Evolutionary conservation across 768 basidiomycete species (phyloP).

Genomic region (Termitomyces sp.): DNA sequence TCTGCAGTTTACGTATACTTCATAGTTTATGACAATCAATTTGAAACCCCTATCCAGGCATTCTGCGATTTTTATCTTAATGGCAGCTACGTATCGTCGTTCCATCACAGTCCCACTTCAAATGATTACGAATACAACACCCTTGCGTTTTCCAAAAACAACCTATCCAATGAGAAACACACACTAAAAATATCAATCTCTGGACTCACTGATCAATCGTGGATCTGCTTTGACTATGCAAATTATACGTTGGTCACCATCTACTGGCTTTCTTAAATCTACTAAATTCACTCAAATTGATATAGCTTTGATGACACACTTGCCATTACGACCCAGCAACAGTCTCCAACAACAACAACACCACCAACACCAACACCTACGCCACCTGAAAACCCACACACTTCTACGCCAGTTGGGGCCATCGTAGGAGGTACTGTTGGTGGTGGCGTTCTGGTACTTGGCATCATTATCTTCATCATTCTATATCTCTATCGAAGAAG

Average conservation of each 20-base stretch:
- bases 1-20: slow-evolving; percentile 35
- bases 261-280: not conserved
- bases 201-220: slow-evolving; percentile 16
- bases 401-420: not conserved
- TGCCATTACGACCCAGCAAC: not conserved
- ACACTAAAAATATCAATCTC: slow-evolving; percentile 26
- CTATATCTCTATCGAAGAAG: not conserved
- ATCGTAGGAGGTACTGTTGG: not conserved
- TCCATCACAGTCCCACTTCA: slow-evolving; percentile 21
- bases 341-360: not conserved
- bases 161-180: slow-evolving; percentile 24
- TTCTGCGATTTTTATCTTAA: slow-evolving; percentile 27
- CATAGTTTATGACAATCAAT: slow-evolving; percentile 17
- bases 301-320: not conserved
- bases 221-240: not conserved
- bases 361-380: not conserved
- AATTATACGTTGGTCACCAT: not conserved
- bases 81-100: slow-evolving; percentile 14
- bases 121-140: slow-evolving; percentile 23
- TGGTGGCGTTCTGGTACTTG: not conserved
- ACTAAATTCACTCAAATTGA: not conserved
- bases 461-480: not conserved
- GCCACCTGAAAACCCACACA: not conserved
- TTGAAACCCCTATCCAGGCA: slow-evolving; percentile 16
- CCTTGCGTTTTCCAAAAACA: slow-evolving; percentile 21